phyloP scores from a whole-genome alignment of 83 land plant genomes.

The Picea mariana region DNA sequence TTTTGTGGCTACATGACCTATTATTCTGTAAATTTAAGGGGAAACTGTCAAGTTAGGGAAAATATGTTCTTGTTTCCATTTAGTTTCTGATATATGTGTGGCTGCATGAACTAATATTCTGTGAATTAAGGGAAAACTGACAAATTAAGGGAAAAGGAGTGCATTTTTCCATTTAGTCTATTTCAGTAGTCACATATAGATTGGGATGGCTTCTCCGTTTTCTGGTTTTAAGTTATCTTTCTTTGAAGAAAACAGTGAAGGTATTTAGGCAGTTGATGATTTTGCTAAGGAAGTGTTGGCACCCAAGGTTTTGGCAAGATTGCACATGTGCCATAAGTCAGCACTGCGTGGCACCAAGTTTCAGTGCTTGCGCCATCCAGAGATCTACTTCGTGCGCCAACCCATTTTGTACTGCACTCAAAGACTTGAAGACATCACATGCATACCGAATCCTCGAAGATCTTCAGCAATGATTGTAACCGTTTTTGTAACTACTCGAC shows the following conservation, averaged over 20 bases:
- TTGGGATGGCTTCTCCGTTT: background rate
- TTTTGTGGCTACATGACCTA: background rate
- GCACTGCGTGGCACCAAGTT: too few species aligned
- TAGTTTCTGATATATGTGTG: background rate
- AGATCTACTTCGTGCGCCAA: too few species aligned
- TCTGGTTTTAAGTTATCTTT: background rate
- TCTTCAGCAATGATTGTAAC: too few species aligned
- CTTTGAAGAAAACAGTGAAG: slow-evolving; percentile 4
- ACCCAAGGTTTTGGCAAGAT: too few species aligned
- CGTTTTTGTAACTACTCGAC: too few species aligned
- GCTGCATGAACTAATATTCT: background rate
- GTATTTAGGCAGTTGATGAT: background rate
- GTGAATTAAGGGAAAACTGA: background rate
- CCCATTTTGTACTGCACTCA: too few species aligned
- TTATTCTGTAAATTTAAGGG: background rate
- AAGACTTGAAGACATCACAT: too few species aligned
- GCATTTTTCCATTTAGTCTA: background rate
- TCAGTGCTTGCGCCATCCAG: too few species aligned
- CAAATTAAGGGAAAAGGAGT: background rate
- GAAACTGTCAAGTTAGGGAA: background rate
- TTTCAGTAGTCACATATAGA: background rate
- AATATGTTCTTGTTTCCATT: background rate
- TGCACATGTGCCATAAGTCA: too few species aligned
- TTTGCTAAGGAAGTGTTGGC: background rate
- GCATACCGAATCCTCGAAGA: too few species aligned